Percentiles rank a stretch among this genome's conserved stretches.
Conservation (phyloP, 164 flowering plant species). For the Berberis thunbergii region DNA sequence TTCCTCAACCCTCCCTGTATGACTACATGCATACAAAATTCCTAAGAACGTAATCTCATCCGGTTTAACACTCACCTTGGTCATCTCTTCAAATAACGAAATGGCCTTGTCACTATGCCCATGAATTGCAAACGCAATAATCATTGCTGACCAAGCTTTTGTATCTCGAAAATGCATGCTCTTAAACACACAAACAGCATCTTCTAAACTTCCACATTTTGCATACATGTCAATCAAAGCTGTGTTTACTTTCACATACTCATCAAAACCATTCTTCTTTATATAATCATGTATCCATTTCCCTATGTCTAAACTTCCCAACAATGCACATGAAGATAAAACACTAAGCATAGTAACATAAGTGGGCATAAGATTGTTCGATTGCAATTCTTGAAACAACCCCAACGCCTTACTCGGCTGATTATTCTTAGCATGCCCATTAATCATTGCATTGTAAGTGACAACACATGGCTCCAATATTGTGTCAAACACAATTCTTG, state of each 20-base stretch:
- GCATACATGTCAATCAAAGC: constrained; percentile 76
- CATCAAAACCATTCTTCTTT: constrained; percentile 40
- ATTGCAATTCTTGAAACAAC: constrained; percentile 56
- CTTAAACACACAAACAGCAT: constrained; percentile 42
- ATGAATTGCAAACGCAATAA: constrained; percentile 57
- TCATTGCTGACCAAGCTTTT: constrained; percentile 66
- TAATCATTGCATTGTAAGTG: constrained; percentile 49
- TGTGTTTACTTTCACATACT: constrained; percentile 53
- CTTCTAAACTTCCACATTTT: constrained; percentile 67
- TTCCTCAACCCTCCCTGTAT: constrained; percentile 49
- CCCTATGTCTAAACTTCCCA: constrained; percentile 47
- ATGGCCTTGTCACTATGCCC: constrained; percentile 46
- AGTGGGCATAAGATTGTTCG: constrained; percentile 34
- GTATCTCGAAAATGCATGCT: constrained; percentile 43
- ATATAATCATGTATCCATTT: constrained; percentile 58
- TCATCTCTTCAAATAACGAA: constrained; percentile 49
- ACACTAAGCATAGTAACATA: constrained; percentile 58
- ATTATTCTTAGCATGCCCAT: constrained; percentile 42
- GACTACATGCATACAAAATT: constrained; percentile 55
- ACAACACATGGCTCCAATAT: constrained; percentile 44
- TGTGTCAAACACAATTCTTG: constrained; percentile 42
- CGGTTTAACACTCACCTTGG: constrained; percentile 24
- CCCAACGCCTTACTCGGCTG: constrained; percentile 56
- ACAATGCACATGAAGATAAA: constrained; percentile 49
- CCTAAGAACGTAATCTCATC: constrained; percentile 65